These are phyloP conservation scores for Zymoseptoria brevis DNA, from an alignment of 2,329 filamentous ascomycete species.

Conservation along the genomic window DNA sequence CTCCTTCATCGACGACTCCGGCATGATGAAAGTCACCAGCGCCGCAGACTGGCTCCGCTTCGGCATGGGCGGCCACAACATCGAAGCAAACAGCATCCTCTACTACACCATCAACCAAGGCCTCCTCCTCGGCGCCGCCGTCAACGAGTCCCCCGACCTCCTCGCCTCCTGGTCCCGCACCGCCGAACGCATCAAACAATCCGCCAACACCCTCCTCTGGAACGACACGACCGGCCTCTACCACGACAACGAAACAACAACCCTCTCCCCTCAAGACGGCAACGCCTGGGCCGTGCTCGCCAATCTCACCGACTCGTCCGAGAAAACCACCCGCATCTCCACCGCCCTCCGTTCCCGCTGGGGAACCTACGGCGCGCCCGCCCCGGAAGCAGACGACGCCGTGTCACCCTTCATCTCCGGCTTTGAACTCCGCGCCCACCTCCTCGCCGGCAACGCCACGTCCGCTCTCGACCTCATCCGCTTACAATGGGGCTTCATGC, in stretches of 20 bases:
- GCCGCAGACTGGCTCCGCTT: slow-evolving; percentile 42
- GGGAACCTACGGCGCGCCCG: slow-evolving; percentile 40
- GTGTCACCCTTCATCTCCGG: slow-evolving; percentile 43
- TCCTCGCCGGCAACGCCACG: slow-evolving; percentile 33
- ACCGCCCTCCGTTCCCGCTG: slow-evolving; percentile 30
- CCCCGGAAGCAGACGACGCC: slow-evolving; percentile 39
- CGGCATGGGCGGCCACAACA: slow-evolving; percentile 45
- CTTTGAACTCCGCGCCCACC: slow-evolving; percentile 42
- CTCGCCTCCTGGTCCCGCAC: slow-evolving; percentile 28
- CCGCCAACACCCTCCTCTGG: slow-evolving; percentile 40
- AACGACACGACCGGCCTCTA: slow-evolving; percentile 27
- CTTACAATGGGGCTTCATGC: slow-evolving; percentile 48
- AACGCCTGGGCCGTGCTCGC: slow-evolving; percentile 37
- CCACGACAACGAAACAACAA: slow-evolving; percentile 28
- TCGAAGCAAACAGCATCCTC: slow-evolving; percentile 41
- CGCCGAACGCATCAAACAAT: slow-evolving; percentile 38
- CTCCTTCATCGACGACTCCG: slow-evolving; percentile 35
- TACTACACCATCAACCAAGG: slow-evolving; percentile 48
- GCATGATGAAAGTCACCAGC: slow-evolving; percentile 41
- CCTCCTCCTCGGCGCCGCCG: slow-evolving; percentile 43
- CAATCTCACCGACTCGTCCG: slow-evolving; percentile 29
- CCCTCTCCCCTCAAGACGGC: slow-evolving; percentile 43
- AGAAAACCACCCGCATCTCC: slow-evolving; percentile 28
- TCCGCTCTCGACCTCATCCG: slow-evolving; percentile 39
- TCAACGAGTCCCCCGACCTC: slow-evolving; percentile 35